A percentile compares a stretch with the other conserved stretches of the same genome.
Conservation (phyloP, 257 asterid genomes). For the Mentha longifolia region DNA sequence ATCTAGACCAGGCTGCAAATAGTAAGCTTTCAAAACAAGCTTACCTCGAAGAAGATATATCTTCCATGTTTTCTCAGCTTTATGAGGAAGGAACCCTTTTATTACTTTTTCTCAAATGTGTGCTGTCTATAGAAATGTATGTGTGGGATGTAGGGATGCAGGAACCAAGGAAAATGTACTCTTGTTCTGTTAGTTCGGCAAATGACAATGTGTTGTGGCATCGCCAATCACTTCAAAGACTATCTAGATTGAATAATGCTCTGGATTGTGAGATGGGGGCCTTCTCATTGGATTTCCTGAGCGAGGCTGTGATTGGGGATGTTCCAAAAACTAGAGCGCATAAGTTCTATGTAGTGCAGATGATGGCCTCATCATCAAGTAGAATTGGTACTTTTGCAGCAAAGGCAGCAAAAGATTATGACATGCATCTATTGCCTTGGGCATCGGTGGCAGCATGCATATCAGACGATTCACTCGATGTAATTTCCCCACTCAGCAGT, state of each 20-base stretch:
- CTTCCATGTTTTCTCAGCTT: slow-evolving; percentile 80
- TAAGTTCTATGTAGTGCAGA: slow-evolving; percentile 78
- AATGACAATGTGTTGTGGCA: slow-evolving; percentile 67
- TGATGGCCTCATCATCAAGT: slow-evolving; percentile 82
- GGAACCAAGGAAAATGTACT: slow-evolving; percentile 73
- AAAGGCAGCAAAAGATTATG: slow-evolving; percentile 81
- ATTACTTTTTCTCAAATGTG: slow-evolving; percentile 82
- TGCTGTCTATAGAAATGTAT: slow-evolving; percentile 78
- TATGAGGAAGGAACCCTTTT: slow-evolving; percentile 85
- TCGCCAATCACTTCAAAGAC: slow-evolving; percentile 75
- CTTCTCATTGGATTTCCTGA: slow-evolving; percentile 76
- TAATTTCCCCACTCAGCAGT: slow-evolving; percentile 42
- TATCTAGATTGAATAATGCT: slow-evolving; percentile 51
- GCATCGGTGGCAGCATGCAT: slow-evolving; percentile 95
- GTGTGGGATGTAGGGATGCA: slow-evolving; percentile 80
- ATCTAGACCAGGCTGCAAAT: slow-evolving; percentile 77
- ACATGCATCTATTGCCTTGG: slow-evolving; percentile 93
- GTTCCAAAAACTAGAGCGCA: slow-evolving; percentile 54
- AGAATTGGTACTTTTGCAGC: slow-evolving; percentile 90
- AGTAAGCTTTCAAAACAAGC: slow-evolving; percentile 95
- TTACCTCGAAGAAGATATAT: slow-evolving; percentile 81
- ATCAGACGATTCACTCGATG: slow-evolving; percentile 70
- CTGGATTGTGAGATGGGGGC: slow-evolving; percentile 60
- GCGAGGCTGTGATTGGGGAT: slow-evolving; percentile 68
- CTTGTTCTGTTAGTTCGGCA: slow-evolving; percentile 64